These are phyloP conservation scores for Peronospora belbahrii DNA, from an alignment of 352 stramenopile genomes.

Conservation along the genomic window DNA sequence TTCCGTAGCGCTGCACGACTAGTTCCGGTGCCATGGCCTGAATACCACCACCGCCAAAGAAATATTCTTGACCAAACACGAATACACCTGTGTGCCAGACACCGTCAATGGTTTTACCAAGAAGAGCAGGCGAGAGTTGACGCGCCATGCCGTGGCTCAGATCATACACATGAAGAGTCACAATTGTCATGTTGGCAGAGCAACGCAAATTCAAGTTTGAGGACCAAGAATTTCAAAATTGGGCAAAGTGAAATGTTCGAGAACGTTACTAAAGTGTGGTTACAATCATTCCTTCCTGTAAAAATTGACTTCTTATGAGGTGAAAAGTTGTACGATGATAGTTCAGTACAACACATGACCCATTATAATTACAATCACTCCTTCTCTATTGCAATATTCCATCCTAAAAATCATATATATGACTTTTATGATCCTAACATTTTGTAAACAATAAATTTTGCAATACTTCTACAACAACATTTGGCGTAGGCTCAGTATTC, in stretches of 20 bases:
- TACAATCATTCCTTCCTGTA: neutral
- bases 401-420: too few species aligned
- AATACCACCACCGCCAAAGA: constrained; percentile 91
- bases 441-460: too few species aligned
- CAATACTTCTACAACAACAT: too few species aligned
- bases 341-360: too few species aligned
- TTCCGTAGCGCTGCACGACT: constrained; percentile 72
- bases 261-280: neutral
- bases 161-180: constrained; percentile 94
- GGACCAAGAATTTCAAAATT: neutral
- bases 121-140: constrained; percentile 79
- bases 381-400: too few species aligned
- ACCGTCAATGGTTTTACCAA: constrained; percentile 91
- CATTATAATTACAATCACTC: too few species aligned
- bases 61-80: constrained; percentile 88
- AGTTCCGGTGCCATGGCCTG: constrained; percentile 65
- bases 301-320: neutral
- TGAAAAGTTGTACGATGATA: neutral
- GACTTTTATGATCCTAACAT: too few species aligned
- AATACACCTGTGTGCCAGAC: constrained; percentile 88
- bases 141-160: constrained; percentile 90
- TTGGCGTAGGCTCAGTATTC: neutral
- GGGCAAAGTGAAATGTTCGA: constrained; percentile 3
- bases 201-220: constrained; percentile 11
- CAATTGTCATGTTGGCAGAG: constrained; percentile 19